Evolutionary conservation across 2,329 filamentous ascomycete genomes (phyloP).

Genomic region (Diaporthe citri): DNA sequence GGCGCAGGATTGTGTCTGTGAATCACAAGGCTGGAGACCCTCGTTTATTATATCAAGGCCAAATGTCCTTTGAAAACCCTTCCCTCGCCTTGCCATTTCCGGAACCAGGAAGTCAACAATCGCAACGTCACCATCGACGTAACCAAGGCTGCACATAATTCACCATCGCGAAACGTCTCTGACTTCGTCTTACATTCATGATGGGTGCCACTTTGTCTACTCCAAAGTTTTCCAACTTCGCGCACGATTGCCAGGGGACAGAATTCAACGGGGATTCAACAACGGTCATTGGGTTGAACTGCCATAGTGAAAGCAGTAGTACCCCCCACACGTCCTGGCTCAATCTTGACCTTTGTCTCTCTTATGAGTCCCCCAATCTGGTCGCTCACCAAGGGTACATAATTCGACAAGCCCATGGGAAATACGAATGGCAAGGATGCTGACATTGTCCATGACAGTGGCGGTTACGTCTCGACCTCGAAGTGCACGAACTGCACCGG

Average conservation of each 20-base stretch:
- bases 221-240: constrained; percentile 32
- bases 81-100: background rate
- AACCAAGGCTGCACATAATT: background rate
- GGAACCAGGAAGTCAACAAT: background rate
- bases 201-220: background rate
- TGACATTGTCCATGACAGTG: constrained; percentile 13
- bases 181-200: background rate
- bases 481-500: constrained; percentile 15
- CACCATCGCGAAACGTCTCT: background rate
- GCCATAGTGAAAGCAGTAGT: background rate
- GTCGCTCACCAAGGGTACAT: constrained; percentile 36
- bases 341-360: constrained; percentile 32
- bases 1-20: background rate
- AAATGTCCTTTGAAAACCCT: background rate
- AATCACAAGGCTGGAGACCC: background rate
- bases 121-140: background rate
- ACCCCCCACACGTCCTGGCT: constrained; percentile 24
- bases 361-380: constrained; percentile 20
- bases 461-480: constrained; percentile 30
- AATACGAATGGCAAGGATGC: background rate
- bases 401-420: background rate
- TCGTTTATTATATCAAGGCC: background rate
- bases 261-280: constrained; percentile 28
- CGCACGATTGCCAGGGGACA: constrained; percentile 25
- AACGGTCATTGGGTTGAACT: constrained; percentile 19